Percentiles rank a stretch among this genome's conserved stretches.
Conservation (phyloP, 139 green algal genomes). For the Limnomonas spitsbergensis region DNA sequence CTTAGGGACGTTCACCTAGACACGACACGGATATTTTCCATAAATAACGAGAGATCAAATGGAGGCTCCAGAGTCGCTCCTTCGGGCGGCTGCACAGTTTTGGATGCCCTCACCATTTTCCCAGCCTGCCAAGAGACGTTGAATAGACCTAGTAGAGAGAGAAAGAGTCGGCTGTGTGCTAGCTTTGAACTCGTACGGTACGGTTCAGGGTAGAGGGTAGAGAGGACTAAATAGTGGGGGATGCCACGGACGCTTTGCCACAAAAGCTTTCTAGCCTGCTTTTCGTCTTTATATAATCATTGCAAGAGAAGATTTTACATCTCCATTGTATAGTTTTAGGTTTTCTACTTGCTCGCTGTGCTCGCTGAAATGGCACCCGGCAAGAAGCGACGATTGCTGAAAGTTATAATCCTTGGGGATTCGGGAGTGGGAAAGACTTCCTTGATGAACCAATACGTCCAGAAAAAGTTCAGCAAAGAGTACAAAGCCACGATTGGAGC, state of each 20-base stretch:
- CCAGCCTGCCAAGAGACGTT: neutral
- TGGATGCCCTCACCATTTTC: neutral
- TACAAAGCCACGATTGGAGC: constrained; percentile 99
- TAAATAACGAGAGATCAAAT: neutral
- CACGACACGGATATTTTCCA: neutral
- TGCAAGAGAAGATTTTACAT: too few species aligned
- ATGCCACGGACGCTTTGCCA: too few species aligned
- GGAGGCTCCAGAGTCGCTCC: neutral
- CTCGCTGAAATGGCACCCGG: neutral
- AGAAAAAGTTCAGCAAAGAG: constrained; percentile 98
- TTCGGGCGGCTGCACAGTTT: neutral
- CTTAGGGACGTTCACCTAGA: constrained; percentile 98
- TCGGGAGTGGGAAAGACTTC: constrained; percentile 97
- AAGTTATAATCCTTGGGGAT: constrained; percentile 98
- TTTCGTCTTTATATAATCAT: too few species aligned
- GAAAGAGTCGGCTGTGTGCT: neutral
- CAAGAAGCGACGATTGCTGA: constrained; percentile 81
- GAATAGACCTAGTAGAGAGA: neutral
- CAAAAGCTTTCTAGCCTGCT: too few species aligned
- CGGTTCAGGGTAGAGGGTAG: too few species aligned
- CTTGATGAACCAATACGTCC: constrained; percentile 98
- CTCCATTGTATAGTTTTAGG: too few species aligned
- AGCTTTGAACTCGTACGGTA: neutral
- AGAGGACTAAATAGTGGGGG: too few species aligned
- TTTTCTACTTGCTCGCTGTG: too few species aligned